A percentile compares a stretch with the other conserved stretches of the same genome.
Evolutionary conservation across 2,329 filamentous ascomycete species (phyloP).

Genomic region (Diaporthe sp.): DNA sequence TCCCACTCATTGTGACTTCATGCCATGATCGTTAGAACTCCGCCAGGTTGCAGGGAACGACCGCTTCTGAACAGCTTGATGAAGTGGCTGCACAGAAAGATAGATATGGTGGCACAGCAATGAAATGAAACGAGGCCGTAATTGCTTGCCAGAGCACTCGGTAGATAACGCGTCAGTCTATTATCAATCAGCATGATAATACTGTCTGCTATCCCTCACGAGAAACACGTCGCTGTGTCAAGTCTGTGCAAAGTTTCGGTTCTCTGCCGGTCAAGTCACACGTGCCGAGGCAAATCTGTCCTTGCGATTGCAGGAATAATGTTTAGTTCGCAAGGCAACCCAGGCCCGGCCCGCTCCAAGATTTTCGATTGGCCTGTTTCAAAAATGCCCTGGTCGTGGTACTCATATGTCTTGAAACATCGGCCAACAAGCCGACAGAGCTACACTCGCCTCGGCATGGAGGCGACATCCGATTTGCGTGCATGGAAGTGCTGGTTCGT

Average conservation of each 20-base stretch:
- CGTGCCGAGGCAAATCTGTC: background rate
- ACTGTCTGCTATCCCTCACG: background rate
- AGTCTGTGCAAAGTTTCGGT: background rate
- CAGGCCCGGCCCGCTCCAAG: background rate
- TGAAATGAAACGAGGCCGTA: background rate
- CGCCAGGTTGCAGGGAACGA: background rate
- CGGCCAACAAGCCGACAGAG: background rate
- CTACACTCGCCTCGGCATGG: background rate
- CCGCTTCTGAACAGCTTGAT: background rate
- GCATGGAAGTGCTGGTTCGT: background rate
- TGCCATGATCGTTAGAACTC: background rate
- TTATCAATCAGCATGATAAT: background rate
- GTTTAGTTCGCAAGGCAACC: background rate
- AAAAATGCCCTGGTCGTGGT: background rate
- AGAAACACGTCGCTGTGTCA: slow-evolving; percentile 1
- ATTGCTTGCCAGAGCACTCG: too few relatives aligned
- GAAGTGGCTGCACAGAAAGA: background rate
- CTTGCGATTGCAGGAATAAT: slow-evolving; percentile 8
- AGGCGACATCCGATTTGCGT: background rate
- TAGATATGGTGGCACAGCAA: background rate
- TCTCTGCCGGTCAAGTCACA: background rate
- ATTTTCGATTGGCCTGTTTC: slow-evolving; percentile 10
- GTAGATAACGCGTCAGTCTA: background rate
- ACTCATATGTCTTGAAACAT: slow-evolving; percentile 15
- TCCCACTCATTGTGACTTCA: too few relatives aligned